A percentile compares a stretch with the other conserved stretches of the same genome.
Evolutionary conservation across 169 alveolate species (phyloP).

Genomic region (Ichthyophthirius multifiliis): DNA sequence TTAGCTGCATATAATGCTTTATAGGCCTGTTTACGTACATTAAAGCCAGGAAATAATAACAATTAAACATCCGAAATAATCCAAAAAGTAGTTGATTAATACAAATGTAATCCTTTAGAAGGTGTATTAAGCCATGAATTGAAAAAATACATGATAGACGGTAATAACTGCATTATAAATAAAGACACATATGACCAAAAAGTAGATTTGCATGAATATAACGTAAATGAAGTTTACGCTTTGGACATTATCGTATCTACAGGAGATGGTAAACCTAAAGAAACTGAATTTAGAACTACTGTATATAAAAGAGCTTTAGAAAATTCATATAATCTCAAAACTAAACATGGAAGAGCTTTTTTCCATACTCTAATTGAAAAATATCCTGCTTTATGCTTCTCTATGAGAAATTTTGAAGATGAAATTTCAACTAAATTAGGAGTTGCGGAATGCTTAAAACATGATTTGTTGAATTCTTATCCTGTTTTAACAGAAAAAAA

Average conservation of each 20-base stretch:
- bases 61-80: conserved; percentile 80
- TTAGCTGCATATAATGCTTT: conserved; percentile 91
- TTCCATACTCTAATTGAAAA: conserved; percentile 90
- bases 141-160: conserved; percentile 94
- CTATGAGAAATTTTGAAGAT: conserved; percentile 82
- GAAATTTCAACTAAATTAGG: conserved; percentile 90
- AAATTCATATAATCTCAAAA: conserved; percentile 91
- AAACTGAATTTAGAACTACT: conserved; percentile 91
- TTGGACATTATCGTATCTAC: conserved; percentile 92
- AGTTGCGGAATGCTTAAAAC: conserved; percentile 95
- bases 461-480: conserved; percentile 93
- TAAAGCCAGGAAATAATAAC: conserved; percentile 89
- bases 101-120: conserved; percentile 87
- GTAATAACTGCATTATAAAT: conserved; percentile 82
- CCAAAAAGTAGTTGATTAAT: conserved; percentile 87
- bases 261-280: conserved; percentile 87
- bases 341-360: conserved; percentile 93
- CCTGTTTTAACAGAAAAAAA: conserved; percentile 90
- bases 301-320: conserved; percentile 94
- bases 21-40: conserved; percentile 92
- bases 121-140: conserved; percentile 94
- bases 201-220: conserved; percentile 93
- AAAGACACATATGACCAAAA: conserved; percentile 91
- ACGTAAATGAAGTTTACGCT: conserved; percentile 92
- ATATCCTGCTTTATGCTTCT: conserved; percentile 85